These are phyloP conservation scores for Hymenoscyphus occultus DNA, from an alignment of 2,329 filamentous ascomycete species.

Conservation along the genomic window DNA sequence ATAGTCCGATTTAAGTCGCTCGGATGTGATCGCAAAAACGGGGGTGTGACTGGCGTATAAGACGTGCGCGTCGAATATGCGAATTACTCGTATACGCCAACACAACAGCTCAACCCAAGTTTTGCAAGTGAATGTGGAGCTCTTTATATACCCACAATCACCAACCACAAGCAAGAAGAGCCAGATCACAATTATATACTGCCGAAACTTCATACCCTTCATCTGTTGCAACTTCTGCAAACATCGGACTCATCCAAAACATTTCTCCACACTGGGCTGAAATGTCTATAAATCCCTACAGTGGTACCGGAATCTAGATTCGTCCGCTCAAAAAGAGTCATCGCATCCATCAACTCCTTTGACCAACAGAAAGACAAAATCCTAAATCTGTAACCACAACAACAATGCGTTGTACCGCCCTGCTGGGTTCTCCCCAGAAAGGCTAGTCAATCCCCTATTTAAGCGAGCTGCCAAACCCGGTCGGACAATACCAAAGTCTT, in stretches of 20 bases:
- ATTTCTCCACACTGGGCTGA: neutral
- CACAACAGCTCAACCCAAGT: too few species aligned
- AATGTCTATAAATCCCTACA: neutral
- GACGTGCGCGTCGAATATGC: too few species aligned
- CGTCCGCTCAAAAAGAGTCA: neutral
- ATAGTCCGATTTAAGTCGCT: too few species aligned
- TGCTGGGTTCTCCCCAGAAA: conserved; percentile 1
- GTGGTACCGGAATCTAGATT: neutral
- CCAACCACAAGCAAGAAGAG: too few species aligned
- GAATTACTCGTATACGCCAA: too few species aligned
- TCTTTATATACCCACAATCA: too few species aligned
- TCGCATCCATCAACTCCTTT: neutral
- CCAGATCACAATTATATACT: too few species aligned
- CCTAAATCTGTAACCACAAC: neutral
- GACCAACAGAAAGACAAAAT: neutral
- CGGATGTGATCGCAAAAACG: too few species aligned
- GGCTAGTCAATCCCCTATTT: neutral
- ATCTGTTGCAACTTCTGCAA: too few species aligned
- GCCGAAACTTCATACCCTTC: too few species aligned
- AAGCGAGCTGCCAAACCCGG: conserved; percentile 3
- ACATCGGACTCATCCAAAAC: neutral
- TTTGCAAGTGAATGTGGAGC: too few species aligned
- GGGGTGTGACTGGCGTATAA: too few species aligned
- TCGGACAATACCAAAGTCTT: neutral
- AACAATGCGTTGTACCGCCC: neutral